Evolutionary conservation across 257 asterid species (phyloP).

Genomic region (Eustoma russellianum): DNA sequence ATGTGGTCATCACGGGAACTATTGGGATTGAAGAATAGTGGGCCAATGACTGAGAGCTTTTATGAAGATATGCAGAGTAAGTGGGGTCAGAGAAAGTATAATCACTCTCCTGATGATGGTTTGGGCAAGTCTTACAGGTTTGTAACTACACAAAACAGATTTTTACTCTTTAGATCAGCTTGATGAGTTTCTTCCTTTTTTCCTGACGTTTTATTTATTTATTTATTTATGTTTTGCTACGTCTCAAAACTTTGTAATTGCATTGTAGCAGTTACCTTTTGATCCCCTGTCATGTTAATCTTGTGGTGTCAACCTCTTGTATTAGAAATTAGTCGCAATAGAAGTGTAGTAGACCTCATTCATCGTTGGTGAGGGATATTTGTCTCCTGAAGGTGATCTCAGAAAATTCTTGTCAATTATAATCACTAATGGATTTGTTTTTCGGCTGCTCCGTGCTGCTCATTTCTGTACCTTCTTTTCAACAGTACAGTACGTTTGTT

Average conservation of each 20-base stretch:
- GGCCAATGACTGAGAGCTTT: slow-evolving; percentile 43
- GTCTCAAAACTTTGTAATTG: background rate
- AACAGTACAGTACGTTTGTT: background rate
- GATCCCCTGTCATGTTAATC: slow-evolving; percentile 1
- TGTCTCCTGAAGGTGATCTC: background rate
- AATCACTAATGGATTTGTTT: background rate
- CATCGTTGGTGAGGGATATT: background rate
- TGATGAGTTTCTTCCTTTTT: background rate
- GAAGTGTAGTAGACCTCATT: too few relatives aligned
- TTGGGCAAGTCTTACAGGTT: slow-evolving; percentile 48
- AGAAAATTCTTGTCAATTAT: background rate
- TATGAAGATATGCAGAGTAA: slow-evolving; percentile 44
- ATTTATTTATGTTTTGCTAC: too few relatives aligned
- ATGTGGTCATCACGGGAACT: slow-evolving; percentile 34
- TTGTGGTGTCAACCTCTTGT: background rate
- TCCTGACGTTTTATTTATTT: background rate
- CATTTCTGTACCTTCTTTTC: background rate
- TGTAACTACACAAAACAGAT: slow-evolving; percentile 3
- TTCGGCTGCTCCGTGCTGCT: background rate
- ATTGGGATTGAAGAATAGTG: slow-evolving; percentile 27
- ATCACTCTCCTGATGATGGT: slow-evolving; percentile 33
- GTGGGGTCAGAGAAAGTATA: slow-evolving; percentile 28
- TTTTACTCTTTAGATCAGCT: background rate
- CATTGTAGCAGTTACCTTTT: background rate
- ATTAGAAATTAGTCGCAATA: background rate